Evolutionary conservation across 139 green algal genomes (phyloP).

Genomic region (Diplosphaera chodatii): DNA sequence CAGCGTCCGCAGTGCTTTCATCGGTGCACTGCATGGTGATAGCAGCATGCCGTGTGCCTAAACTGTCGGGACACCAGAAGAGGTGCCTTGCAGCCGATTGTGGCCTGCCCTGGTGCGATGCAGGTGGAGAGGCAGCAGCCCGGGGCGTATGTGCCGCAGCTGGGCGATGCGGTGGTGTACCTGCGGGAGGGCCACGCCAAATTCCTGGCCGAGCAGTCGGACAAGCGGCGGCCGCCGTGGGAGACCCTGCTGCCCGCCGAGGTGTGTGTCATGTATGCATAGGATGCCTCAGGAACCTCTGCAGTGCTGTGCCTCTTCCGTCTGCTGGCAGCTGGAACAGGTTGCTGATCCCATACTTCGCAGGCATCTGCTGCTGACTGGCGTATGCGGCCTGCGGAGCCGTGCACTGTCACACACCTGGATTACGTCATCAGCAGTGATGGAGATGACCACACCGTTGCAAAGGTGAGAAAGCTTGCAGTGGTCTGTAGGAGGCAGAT

Average conservation of each 20-base stretch:
- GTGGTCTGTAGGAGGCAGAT: too few relatives aligned
- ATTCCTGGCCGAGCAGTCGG: constrained; percentile 14
- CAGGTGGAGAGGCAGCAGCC: constrained; percentile 1
- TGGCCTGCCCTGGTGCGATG: too few relatives aligned
- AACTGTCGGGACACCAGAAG: too few relatives aligned
- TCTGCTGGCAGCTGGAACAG: too few relatives aligned
- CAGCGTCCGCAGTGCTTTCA: too few relatives aligned
- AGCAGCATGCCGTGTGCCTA: too few relatives aligned
- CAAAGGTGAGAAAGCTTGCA: too few relatives aligned
- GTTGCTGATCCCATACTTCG: too few relatives aligned
- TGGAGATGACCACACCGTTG: constrained; percentile 14
- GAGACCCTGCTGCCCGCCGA: constrained; percentile 7
- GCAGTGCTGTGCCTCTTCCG: too few relatives aligned
- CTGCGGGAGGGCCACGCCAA: constrained; percentile 44
- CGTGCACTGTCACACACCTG: constrained; percentile 30
- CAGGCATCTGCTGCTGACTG: not conserved
- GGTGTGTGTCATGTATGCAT: constrained; percentile 4
- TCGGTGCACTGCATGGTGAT: too few relatives aligned
- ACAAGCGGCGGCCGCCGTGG: constrained; percentile 43
- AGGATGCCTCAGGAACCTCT: too few relatives aligned
- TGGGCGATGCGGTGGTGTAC: constrained; percentile 66
- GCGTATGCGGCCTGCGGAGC: constrained; percentile 46
- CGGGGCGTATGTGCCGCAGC: constrained; percentile 13
- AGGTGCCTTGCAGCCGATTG: too few relatives aligned
- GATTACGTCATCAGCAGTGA: constrained; percentile 43